Evolutionary conservation across 108 stramenopile genomes (phyloP), one percentile per base, ranked within the genome.

Genomic region (Nitzschia inconspicua): DNA sequence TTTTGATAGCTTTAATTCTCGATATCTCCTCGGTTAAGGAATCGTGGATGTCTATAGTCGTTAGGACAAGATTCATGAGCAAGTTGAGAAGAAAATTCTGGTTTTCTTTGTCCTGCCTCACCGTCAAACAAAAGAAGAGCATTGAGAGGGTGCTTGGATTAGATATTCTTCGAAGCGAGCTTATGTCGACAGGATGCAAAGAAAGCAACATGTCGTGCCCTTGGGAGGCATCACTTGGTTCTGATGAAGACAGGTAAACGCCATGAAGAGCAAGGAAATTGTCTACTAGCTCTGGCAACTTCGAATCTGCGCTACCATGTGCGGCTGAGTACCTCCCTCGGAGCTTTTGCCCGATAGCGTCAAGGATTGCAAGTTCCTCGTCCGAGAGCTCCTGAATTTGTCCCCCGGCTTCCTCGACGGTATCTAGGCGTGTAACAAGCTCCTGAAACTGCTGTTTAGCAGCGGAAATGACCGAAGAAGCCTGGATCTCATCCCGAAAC

Each of bases 401-500:
- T n/a, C n/a, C n/a, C n/a, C n/a, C n/a, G n/a, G n/a, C n/a, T 25
- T 9, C 23, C 18, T 55, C 27, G 37, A 30, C 46, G 2, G 41
- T 41, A 14, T 25, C 22, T 13, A 53, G 53, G 19, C 52, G 60
- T 16, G 52, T 40, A 14, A 75, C 25, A 39, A 75, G 35, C 30
- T 79, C 65, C 7, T 73, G 68, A 65, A 86, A 94, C 26, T 61
- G 60, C 29, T 85, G 71, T 44, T 83, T 55, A 14, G 78, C 85
- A 8, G 47, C 51, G 0, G 83, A 75, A 10, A 94, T 77, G 26
- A 94, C 73, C 9, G 83, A 76, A n/a, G 89, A 83, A 7, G 89
- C 84, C 59, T 81, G 71, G 28, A 88, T 70, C 3, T 85, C 72
- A 28, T 89, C 68, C 2, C 74, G 57, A 57, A 72, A 87, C 22